Base-by-base conservation (phyloP, 768 basidiomycete genomes). In the Antrodiella citrinella region DNA sequence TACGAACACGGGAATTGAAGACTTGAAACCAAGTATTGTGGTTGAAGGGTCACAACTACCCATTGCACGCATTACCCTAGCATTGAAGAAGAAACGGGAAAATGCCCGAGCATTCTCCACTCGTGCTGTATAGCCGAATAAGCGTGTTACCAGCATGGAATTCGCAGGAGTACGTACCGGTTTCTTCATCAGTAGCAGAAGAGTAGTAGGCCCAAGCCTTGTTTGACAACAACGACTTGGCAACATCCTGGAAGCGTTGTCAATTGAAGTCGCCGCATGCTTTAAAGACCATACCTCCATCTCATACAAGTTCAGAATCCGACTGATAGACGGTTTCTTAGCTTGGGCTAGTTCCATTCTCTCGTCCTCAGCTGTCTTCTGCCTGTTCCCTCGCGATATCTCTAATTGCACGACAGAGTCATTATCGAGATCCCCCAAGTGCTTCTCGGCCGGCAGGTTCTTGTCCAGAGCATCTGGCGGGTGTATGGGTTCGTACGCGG, bases 141-240 rank as follows among this genome's bases (percentile, higher is more conserved):
- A 39, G 26, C 26, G 15, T 25, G 45, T 9, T 12, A 10, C 24
- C 39, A 11, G 4, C 26, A 39, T 48, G 25, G 26, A 44, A 43
- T 23, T 10, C 48, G 53, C 56, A 57, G 51, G 62, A 42, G n/a
- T 11, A 69, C 80, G 48, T 65, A 91, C 91, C 71, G 56, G 84
- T 76, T 60, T 86, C 83, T 59, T 94, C 91, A 60, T 96, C 93
- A 1, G 90, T 74, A 9, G 89, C 86, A 20, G 91, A 92, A 4
- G 81, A 78, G 65, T 93, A 93, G 65, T 92, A 93, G 2, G 90
- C 82, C 60, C 81, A 72, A 1, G 90, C 90, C 56, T 82, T 86
- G 60, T 80, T 73, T 3, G 82, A 79, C 50, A 97, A 73, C 2
- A 86, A 72, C 47, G 79, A 75, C 59, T 76, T 78, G 7, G 92